Evolutionary conservation across 768 basidiomycete species (phyloP).

Genomic region (Pleurotus salmoneostramineus): DNA sequence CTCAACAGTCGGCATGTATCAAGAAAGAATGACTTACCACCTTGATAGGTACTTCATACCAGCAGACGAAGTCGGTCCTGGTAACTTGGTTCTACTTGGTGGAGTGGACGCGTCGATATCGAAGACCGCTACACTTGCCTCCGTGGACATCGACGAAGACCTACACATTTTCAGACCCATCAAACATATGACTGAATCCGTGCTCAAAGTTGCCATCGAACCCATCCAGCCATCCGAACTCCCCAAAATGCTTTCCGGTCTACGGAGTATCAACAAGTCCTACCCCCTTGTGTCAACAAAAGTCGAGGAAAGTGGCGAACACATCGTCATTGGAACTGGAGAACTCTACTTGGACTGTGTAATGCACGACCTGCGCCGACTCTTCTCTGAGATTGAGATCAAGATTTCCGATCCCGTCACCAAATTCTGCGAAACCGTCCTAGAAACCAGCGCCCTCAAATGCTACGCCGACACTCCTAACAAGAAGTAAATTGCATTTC

Average conservation of each 20-base stretch:
- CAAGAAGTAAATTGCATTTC: slow-evolving; percentile 72
- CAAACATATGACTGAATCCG: slow-evolving; percentile 95
- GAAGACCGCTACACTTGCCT: slow-evolving; percentile 89
- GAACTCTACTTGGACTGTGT: slow-evolving; percentile 96
- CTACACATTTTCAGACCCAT: slow-evolving; percentile 94
- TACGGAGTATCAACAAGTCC: slow-evolving; percentile 96
- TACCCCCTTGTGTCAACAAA: slow-evolving; percentile 94
- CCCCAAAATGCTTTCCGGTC: slow-evolving; percentile 96
- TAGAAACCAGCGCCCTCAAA: slow-evolving; percentile 96
- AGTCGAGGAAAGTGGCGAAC: slow-evolving; percentile 98
- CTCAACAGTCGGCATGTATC: neutral
- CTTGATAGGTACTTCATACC: slow-evolving; percentile 80
- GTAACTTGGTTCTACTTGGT: slow-evolving; percentile 89
- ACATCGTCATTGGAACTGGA: slow-evolving; percentile 94
- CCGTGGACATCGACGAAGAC: slow-evolving; percentile 73
- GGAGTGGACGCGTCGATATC: slow-evolving; percentile 94
- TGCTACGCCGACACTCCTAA: slow-evolving; percentile 99
- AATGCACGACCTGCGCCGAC: slow-evolving; percentile 87
- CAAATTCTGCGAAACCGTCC: slow-evolving; percentile 96
- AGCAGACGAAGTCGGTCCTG: slow-evolving; percentile 82
- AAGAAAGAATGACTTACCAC: slow-evolving; percentile 5
- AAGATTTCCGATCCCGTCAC: slow-evolving; percentile 99
- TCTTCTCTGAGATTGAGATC: slow-evolving; percentile 99
- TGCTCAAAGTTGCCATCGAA: slow-evolving; percentile 97
- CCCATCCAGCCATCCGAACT: slow-evolving; percentile 96